These are phyloP conservation scores for Vitis hybrid DNA, from an alignment of 177 flowering plant genomes.

Conservation along the genomic window DNA sequence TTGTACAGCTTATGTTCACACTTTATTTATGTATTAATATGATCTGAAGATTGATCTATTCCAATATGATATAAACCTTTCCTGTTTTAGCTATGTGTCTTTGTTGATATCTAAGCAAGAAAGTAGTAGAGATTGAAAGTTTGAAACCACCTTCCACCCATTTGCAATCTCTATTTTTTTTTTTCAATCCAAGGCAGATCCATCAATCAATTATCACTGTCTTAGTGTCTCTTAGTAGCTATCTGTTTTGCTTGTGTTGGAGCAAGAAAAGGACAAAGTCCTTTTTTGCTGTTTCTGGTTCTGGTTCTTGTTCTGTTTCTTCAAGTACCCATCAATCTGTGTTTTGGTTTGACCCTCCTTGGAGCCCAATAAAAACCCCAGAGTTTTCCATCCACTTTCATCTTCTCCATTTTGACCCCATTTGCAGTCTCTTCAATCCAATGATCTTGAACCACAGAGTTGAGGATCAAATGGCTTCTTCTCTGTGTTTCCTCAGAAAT, in stretches of 20 bases:
- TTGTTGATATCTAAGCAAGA: background rate
- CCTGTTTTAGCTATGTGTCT: conserved; percentile 6
- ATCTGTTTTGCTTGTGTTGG: background rate
- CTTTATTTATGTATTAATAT: conserved; percentile 8
- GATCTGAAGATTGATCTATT: background rate
- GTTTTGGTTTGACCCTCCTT: background rate
- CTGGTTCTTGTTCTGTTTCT: background rate
- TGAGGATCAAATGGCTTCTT: conserved; percentile 20
- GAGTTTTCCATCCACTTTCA: background rate
- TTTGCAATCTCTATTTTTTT: too few relatives aligned
- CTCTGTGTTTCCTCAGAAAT: conserved; percentile 15
- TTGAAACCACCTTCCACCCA: background rate
- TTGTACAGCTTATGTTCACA: conserved; percentile 5
- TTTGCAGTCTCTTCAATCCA: conserved; percentile 1
- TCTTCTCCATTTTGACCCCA: background rate
- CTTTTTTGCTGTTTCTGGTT: too few relatives aligned
- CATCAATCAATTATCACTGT: background rate
- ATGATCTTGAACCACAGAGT: conserved; percentile 9
- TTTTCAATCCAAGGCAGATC: background rate
- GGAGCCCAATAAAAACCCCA: background rate
- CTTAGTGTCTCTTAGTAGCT: background rate
- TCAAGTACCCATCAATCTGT: background rate
- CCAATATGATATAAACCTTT: background rate
- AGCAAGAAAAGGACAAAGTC: too few relatives aligned
- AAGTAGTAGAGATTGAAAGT: background rate